Evolutionary conservation across 2,329 filamentous ascomycete species (phyloP).

Genomic region (Epichloe coenophiala): DNA sequence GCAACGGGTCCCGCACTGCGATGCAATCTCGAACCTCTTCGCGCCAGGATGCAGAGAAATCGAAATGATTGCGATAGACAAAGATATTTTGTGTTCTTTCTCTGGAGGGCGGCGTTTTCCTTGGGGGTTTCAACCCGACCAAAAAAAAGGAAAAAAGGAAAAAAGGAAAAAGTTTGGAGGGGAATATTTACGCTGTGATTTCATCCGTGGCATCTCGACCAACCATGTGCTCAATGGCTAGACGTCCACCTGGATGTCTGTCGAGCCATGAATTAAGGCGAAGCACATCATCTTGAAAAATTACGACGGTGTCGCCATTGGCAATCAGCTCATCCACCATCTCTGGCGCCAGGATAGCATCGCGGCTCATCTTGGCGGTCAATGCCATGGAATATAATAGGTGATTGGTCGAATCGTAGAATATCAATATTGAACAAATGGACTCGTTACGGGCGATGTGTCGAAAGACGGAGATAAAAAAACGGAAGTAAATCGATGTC

Average conservation of each 20-base stretch:
- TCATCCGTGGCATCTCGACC: conserved; percentile 24
- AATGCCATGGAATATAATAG: neutral
- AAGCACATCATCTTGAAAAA: conserved; percentile 40
- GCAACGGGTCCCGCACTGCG: neutral
- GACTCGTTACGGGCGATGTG: neutral
- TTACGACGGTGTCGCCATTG: conserved; percentile 40
- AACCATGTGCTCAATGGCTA: conserved; percentile 44
- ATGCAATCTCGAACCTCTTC: neutral
- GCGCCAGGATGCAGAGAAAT: neutral
- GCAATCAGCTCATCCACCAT: conserved; percentile 38
- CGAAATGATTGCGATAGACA: neutral
- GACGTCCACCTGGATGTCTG: conserved; percentile 43
- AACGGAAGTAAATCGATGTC: neutral
- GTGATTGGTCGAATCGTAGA: neutral
- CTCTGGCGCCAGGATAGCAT: conserved; percentile 28
- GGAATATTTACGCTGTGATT: conserved; percentile 19
- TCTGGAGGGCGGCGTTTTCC: neutral
- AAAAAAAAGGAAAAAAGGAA: neutral
- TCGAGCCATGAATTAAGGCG: conserved; percentile 44
- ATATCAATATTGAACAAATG: neutral
- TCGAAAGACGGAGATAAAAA: too few relatives aligned
- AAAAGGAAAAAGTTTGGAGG: neutral
- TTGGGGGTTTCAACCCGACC: neutral
- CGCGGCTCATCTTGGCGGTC: conserved; percentile 22
- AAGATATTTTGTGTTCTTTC: neutral